Base-by-base conservation (phyloP, 352 stramenopile species). In the Phytophthora ramorum region DNA sequence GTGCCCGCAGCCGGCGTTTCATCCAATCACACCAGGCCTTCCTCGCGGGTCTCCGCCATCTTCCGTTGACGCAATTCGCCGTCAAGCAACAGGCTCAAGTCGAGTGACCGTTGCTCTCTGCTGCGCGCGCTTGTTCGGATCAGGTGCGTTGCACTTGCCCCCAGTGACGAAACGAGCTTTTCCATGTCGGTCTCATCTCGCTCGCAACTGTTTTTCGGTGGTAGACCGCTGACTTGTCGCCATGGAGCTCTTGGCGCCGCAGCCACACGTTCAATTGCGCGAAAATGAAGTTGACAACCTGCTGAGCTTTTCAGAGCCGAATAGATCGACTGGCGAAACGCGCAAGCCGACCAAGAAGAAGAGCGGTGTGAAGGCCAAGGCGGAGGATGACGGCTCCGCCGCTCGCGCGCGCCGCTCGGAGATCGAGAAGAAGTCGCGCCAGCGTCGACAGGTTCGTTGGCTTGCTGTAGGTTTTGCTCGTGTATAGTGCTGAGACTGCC, bases 381-480 rank as follows among this genome's bases (percentile, higher is more conserved):
- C 38, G 2, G 12, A 2, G 0, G 47, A 56, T 59, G 49, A 30
- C 2, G 26, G 40, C 38, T 26, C 30, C 30, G 37, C 26, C 20
- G 48, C 58, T 1, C 82, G 82, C 16, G 73, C 77, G 5, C 58
- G 76, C 2, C 69, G 82, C 17, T 85, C 78, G 19, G 82, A 89
- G 74, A 89, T 91, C 50, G 82, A 91, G 63, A 76, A 77, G 52
- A 75, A 79, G 40, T 91, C 82, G 17, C 75, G 82, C 7, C 70
- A 88, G 58, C 73, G 82, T 19, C 79, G 76, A 22, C 63, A 83
- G 63, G 63, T 71, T 26, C 38, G 52, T 58, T 55, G 34, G 3
- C 20, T 46, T 35, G 20, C 20, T 32, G 20, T 14, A 7, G 17
- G 17, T 12, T 45, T 44, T 20, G 5, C 24, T 20, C 4, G 32